Conservation (phyloP, 225 moss, liverwort and hornwort genomes). For the Pleurozium schreberi region DNA sequence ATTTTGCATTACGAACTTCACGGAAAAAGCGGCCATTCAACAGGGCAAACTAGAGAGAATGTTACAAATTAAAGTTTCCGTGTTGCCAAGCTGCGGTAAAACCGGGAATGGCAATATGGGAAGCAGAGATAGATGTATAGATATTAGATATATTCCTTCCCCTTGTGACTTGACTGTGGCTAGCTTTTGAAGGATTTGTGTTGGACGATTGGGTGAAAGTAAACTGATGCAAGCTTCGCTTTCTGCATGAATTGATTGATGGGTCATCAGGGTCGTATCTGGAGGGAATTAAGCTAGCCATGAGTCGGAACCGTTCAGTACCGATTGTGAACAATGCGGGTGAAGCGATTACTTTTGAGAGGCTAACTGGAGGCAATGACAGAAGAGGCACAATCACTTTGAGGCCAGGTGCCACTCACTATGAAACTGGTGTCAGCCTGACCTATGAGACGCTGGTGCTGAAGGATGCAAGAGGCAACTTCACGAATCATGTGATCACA, state of each 20-base stretch:
- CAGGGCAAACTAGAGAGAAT: neutral
- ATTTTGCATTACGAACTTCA: neutral
- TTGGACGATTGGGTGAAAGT: too few species aligned
- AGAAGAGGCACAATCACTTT: neutral
- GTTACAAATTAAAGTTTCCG: neutral
- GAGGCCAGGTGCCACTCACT: rapidly evolving
- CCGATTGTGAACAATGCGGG: neutral
- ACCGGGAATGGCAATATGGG: neutral
- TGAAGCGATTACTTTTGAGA: too few species aligned
- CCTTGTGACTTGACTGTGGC: neutral
- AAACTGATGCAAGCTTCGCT: neutral
- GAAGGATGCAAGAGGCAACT: rapidly evolving
- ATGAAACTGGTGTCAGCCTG: rapidly evolving
- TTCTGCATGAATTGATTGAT: neutral
- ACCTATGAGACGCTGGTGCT: neutral
- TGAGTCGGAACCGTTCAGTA: neutral
- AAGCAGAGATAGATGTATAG: neutral
- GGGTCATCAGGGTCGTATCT: neutral
- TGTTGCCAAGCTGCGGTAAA: neutral
- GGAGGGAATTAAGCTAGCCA: neutral
- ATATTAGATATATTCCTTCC: neutral
- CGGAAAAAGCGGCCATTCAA: neutral
- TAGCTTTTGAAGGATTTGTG: neutral
- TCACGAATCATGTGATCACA: neutral
- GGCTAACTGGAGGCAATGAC: neutral